Conservation (phyloP, 179 eudicot genomes). For the Heliamphora pulchella region DNA sequence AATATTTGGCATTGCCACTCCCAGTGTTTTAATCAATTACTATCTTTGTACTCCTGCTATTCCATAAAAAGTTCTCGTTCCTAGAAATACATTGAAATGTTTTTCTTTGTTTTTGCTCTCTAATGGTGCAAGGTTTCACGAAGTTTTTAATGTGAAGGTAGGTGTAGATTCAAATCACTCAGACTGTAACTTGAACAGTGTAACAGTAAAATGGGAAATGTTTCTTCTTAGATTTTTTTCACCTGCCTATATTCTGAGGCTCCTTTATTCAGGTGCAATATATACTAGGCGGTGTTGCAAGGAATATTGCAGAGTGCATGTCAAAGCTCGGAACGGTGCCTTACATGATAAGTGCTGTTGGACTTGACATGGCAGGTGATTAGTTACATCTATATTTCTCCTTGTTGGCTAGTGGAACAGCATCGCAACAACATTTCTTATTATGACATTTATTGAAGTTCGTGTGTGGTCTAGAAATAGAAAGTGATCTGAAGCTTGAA, state of each 20-base stretch:
- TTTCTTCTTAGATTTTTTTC: not conserved
- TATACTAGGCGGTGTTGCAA: slow-evolving; percentile 82
- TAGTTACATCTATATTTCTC: not conserved
- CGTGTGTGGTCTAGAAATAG: not conserved
- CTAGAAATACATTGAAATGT: not conserved
- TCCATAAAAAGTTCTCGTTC: not conserved
- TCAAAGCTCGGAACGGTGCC: slow-evolving; percentile 66
- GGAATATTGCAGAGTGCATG: slow-evolving; percentile 91
- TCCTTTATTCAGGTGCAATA: slow-evolving; percentile 43
- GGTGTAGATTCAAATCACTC: not conserved
- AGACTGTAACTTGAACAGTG: not conserved
- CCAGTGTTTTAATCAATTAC: not conserved
- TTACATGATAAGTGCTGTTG: slow-evolving; percentile 75
- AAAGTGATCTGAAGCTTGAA: not conserved
- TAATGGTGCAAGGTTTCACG: not conserved
- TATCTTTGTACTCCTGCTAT: not conserved
- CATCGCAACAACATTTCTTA: not conserved
- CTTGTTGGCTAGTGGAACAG: not conserved
- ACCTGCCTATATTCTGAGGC: not conserved
- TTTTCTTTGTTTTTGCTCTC: not conserved
- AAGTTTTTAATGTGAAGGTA: not conserved
- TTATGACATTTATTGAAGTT: not conserved
- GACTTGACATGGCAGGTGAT: slow-evolving; percentile 78
- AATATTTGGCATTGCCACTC: not conserved
- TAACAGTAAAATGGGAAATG: not conserved